Evolutionary conservation across 371 early-diverging fungal genomes (phyloP), one percentile per base, ranked within the genome.

Genomic region (Capniomyces stellatus): DNA sequence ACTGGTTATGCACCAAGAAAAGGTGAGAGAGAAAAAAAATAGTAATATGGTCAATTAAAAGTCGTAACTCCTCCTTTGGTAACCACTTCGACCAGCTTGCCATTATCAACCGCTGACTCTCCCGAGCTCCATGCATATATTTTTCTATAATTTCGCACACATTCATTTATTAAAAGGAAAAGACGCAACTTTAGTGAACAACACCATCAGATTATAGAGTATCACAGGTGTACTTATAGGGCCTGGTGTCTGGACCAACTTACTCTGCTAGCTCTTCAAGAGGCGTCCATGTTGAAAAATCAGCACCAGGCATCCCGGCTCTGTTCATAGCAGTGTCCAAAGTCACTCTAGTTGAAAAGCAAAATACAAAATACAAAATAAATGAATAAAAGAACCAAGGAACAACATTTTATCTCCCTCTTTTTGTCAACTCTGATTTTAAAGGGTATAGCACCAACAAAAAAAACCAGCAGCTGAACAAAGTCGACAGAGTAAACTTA

Each of bases 261-360:
- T 51, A 78, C 79, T 73, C 71, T 42, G 89, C 81, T 43, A 92
- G 70, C 15, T 63, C 74, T 27, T 62, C 69, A n/a, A 87, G 71
- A 2, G 93, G 85, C 13, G 94, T 94, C 93, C 92, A 94, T 18
- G 79, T 69, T 18, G 82, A 75, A 47, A 74, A 73, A 64, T 94
- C 94, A 28, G 94, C 89, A 47, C 71, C 61, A 22, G 91, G 82
- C 87, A 90, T 92, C 56, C 71, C 81, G 57, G 82, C 73, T 56
- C 97, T 77, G 74, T 94, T 94, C 71, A 73, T 79, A n/a, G 89
- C 85, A 0, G 97, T 96, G 64, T 96, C 97, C 43, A 96, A 70
- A 0, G 85, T 92, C 6, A 81, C 69, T 21, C 49, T 49, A 49
- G 19, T 10, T 23, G 82, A 83, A 57, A 40, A 40, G 47, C 2